Evolutionary conservation across 139 green algal species (phyloP), one percentile per base, ranked within the genome.

Genomic region (Chlorella sp.): DNA sequence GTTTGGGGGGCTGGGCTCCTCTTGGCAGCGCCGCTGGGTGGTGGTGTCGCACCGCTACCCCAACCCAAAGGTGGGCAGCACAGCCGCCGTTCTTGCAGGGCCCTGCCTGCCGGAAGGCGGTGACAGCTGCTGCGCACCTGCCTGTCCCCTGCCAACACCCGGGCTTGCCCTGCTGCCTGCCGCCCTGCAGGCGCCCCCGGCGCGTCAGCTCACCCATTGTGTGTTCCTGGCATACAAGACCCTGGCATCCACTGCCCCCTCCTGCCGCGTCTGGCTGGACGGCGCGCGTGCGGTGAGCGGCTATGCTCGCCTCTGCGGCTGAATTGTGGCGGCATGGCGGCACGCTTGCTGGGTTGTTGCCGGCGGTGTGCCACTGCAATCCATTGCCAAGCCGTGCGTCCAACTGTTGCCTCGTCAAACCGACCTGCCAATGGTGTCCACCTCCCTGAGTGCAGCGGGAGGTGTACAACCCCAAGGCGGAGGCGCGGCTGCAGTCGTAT

Each of bases 21-120:
- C 73, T 3, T 90, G 87, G 87, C 60, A 85, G 83, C 81, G 76
- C 6, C 67, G 87, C 30, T 90, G 83, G 83, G 69, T 83, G 30
- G 83, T 90, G 4, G 28, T 90, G 16, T 76, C n/a, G 24, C 82
- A 88, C 65, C 67, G 82, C 58, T 82, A 75, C 64, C 83, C 74
- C 9, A 72, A 82, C 72, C 87, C 83, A 60, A 60, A 60, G 51
- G 51, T 60, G 51, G 51, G 51, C 46, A 17, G 46, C 46, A 11
- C 8, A 17, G 46, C n/a, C n/a, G n/a, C n/a, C n/a, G n/a, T n/a
- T n/a, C n/a, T n/a, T n/a, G n/a, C n/a, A n/a, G n/a, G n/a, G n/a
- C n/a, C n/a, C n/a, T n/a, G n/a, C n/a, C n/a, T n/a, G n/a, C n/a
- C n/a, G n/a, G n/a, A n/a, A n/a, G n/a, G n/a, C n/a, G n/a, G n/a